Conservation (phyloP, 1,284 basidiomycete species). For the Trichosporon ovoides region DNA sequence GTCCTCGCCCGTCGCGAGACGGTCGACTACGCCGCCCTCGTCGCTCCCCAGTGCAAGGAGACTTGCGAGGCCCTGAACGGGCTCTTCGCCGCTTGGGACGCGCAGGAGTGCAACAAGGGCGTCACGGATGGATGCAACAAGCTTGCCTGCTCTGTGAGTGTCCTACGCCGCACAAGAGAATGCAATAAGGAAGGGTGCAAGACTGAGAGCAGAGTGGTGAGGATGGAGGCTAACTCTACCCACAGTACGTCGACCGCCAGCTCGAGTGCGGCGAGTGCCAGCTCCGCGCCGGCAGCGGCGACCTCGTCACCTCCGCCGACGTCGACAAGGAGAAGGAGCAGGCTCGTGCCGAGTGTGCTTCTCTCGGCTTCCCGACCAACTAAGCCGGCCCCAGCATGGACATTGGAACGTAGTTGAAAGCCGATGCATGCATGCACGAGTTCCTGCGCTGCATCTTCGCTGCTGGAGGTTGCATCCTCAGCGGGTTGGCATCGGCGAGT, state of each 20-base stretch:
- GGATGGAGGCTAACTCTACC: neutral
- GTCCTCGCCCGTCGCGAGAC: neutral
- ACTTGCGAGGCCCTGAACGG: neutral
- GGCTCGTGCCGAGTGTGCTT: neutral
- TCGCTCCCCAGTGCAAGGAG: neutral
- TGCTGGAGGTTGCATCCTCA: too few relatives aligned
- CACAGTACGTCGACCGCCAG: neutral
- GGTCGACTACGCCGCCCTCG: neutral
- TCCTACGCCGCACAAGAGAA: too few relatives aligned
- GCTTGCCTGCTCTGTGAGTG: neutral
- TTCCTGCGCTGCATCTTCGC: too few relatives aligned
- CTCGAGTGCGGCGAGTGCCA: neutral
- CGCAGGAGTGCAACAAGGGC: neutral
- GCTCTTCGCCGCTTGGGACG: neutral
- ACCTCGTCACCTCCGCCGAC: neutral
- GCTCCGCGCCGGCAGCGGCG: neutral
- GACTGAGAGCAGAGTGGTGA: too few relatives aligned
- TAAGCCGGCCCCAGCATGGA: neutral
- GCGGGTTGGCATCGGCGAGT: too few relatives aligned
- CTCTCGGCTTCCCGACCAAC: neutral
- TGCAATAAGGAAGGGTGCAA: too few relatives aligned
- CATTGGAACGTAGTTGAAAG: neutral
- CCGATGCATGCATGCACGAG: too few relatives aligned
- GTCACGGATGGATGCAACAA: neutral
- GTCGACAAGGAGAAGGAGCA: neutral